phyloP scores from a whole-genome alignment of 805 yeast species.

The Wickerhamiella bombiphila region DNA sequence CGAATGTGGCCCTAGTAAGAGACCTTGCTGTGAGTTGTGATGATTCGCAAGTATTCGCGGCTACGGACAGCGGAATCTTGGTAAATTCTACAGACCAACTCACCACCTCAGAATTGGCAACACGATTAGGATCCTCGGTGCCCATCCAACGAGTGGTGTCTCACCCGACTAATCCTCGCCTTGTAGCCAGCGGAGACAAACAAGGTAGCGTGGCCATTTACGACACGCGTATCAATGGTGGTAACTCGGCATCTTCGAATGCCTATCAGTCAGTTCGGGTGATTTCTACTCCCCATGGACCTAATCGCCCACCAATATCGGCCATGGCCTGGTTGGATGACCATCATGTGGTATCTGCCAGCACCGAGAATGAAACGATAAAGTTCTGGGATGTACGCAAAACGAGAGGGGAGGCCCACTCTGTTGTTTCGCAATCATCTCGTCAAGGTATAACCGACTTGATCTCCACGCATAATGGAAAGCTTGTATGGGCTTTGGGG shows the following conservation, averaged over 20 bases:
- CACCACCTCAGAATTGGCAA: background rate
- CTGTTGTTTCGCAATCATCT: background rate
- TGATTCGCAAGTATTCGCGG: background rate
- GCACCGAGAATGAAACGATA: conserved; percentile 11
- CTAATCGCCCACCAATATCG: conserved; percentile 6
- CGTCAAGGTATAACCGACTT: conserved; percentile 14
- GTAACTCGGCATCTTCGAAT: too few species aligned
- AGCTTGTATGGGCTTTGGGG: conserved; percentile 17
- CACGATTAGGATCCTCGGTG: background rate
- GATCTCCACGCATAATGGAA: conserved; percentile 8
- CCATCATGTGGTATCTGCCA: conserved; percentile 11
- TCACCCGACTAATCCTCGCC: background rate
- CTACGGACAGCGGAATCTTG: background rate
- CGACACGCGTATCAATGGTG: background rate
- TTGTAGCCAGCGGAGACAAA: background rate
- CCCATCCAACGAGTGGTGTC: background rate
- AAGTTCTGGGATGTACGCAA: conserved; percentile 21
- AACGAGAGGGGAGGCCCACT: conserved; percentile 4
- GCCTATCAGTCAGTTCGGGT: too few species aligned
- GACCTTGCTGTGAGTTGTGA: background rate
- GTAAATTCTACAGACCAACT: background rate
- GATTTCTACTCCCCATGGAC: background rate
- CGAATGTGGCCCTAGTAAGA: too few species aligned
- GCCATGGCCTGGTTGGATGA: conserved; percentile 17
- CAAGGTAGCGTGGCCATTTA: background rate